Evolutionary conservation across 208 protist species (phyloP).

Genomic region (Tritrichomonas foetus): DNA sequence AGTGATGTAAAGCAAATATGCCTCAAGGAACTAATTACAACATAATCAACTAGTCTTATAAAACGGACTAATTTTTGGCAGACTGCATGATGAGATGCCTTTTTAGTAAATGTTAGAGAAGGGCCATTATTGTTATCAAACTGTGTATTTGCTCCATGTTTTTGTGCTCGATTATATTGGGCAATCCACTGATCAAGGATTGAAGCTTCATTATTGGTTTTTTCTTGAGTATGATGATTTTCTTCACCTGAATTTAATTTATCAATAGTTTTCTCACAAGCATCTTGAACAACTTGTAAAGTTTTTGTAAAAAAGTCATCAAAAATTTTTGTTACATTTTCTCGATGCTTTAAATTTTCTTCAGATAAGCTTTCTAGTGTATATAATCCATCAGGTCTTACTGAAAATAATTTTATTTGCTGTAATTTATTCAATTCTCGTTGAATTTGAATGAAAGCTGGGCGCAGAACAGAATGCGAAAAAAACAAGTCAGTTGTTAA

Average conservation of each 20-base stretch:
- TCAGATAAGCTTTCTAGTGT: not conserved
- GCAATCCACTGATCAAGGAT: not conserved
- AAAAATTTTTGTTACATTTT: not conserved
- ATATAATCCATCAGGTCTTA: not conserved
- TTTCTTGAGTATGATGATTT: not conserved
- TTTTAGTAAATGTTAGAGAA: not conserved
- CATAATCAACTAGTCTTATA: not conserved
- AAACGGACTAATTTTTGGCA: not conserved
- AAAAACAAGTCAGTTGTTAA: not conserved
- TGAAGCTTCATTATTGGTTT: not conserved
- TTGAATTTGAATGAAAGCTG: not conserved
- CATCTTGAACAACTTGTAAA: not conserved
- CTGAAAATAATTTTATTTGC: not conserved
- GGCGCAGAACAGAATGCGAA: not conserved
- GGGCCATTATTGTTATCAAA: not conserved
- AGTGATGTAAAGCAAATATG: not conserved
- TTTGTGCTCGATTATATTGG: not conserved
- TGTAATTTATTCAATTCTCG: not conserved
- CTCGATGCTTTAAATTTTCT: not conserved
- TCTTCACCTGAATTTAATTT: not conserved
- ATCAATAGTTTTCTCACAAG: not conserved
- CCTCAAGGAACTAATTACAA: not conserved
- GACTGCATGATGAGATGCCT: not conserved
- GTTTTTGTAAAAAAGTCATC: not conserved
- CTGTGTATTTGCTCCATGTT: not conserved